These are phyloP conservation scores for Artemisia argyi DNA, from an alignment of 129 eudicot species.

Conservation along the genomic window DNA sequence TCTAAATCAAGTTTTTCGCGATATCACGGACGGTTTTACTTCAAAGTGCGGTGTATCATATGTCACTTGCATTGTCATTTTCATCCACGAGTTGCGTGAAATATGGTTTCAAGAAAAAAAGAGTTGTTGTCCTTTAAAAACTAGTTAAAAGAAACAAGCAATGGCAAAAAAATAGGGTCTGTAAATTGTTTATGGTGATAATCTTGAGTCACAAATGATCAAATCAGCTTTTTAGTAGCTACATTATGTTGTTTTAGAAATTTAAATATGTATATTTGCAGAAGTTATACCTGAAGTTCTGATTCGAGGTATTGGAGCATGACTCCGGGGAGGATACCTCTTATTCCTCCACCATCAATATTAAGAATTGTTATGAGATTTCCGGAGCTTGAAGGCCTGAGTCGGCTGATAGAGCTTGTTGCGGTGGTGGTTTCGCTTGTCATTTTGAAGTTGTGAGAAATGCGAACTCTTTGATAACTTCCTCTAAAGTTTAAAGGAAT, in stretches of 20 bases:
- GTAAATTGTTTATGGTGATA: not conserved
- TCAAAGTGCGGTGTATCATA: no score
- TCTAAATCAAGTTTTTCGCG: no score
- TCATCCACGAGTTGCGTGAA: no score
- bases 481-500: not conserved
- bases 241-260: not conserved
- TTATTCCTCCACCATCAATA: conserved; percentile 54
- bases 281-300: conserved; percentile 45
- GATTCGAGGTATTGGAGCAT: conserved; percentile 42
- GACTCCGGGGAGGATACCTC: conserved; percentile 54
- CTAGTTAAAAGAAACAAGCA: no score
- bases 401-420: not conserved
- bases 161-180: no score
- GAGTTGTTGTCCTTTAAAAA: no score
- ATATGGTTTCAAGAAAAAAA: no score
- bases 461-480: not conserved
- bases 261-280: not conserved
- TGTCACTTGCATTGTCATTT: no score
- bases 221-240: no score
- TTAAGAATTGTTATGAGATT: conserved; percentile 42
- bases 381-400: conserved; percentile 27
- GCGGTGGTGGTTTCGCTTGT: not conserved
- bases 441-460: not conserved
- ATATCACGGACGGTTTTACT: no score
- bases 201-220: no score